These are phyloP conservation scores for Debaryomyces fabryi DNA, from an alignment of 1,139 yeast species.

Conservation along the genomic window DNA sequence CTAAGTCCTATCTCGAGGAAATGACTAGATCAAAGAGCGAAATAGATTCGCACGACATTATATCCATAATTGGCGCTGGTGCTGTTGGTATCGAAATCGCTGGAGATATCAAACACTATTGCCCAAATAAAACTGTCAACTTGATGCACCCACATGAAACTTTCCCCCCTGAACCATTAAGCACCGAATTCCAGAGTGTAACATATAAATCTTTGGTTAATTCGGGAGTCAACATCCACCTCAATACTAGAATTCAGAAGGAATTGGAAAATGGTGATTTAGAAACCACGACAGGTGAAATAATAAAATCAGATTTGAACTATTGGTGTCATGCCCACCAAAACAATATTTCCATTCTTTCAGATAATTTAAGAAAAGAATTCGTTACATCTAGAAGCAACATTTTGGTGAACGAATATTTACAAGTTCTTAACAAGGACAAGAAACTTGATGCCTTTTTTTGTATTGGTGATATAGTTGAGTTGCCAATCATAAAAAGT, in stretches of 20 bases:
- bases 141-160: slow-evolving; percentile 35
- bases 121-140: slow-evolving; percentile 29
- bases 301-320: slow-evolving; percentile 27
- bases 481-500: slow-evolving; percentile 43
- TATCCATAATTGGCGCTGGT: slow-evolving; percentile 42
- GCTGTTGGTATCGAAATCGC: slow-evolving; percentile 47
- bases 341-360: slow-evolving; percentile 32
- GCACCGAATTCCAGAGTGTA: slow-evolving; percentile 25
- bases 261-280: slow-evolving; percentile 28
- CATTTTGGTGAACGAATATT: slow-evolving; percentile 38
- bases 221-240: slow-evolving; percentile 14
- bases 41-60: slow-evolving; percentile 19
- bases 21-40: slow-evolving; percentile 27
- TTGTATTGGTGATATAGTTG: slow-evolving; percentile 46
- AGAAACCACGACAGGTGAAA: slow-evolving; percentile 25
- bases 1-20: slow-evolving; percentile 25
- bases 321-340: slow-evolving; percentile 42
- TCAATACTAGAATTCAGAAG: slow-evolving; percentile 22
- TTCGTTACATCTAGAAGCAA: slow-evolving; percentile 33
- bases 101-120: slow-evolving; percentile 35
- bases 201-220: slow-evolving; percentile 22
- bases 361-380: slow-evolving; percentile 14
- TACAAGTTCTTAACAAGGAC: slow-evolving; percentile 31
- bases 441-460: slow-evolving; percentile 30
- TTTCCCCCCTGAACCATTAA: slow-evolving; percentile 38